Conservation (phyloP, 306 rosid species). For the Quercus agrifolia region DNA sequence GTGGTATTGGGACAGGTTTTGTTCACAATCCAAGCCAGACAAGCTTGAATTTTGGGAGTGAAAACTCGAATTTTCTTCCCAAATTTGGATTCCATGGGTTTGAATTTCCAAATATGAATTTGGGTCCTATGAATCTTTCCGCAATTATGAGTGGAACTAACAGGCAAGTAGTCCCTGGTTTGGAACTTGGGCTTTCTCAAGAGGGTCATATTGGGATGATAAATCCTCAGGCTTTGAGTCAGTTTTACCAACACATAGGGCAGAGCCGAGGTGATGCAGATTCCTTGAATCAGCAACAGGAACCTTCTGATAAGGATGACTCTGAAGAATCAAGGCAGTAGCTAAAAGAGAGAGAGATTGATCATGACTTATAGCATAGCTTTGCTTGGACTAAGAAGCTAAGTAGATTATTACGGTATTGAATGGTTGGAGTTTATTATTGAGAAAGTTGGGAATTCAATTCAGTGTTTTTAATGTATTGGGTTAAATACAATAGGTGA, state of each 20-base stretch:
- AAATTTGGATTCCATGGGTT: constrained; percentile 44
- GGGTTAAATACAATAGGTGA: neutral
- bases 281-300: constrained; percentile 23
- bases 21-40: constrained; percentile 24
- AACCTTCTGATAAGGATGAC: constrained; percentile 30
- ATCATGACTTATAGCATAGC: neutral
- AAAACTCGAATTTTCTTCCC: constrained; percentile 26
- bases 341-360: neutral
- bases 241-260: constrained; percentile 37
- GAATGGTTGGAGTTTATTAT: neutral
- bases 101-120: constrained; percentile 34
- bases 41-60: constrained; percentile 15
- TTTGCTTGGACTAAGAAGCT: neutral
- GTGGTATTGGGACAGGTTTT: constrained; percentile 38
- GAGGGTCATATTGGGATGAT: constrained; percentile 46
- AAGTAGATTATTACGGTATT: neutral
- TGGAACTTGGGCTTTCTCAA: constrained; percentile 52
- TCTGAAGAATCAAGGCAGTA: constrained; percentile 25
- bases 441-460: neutral
- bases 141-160: constrained; percentile 25
- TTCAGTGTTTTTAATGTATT: neutral
- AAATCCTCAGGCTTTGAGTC: constrained; percentile 33
- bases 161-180: constrained; percentile 39
- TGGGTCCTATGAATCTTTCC: constrained; percentile 40
- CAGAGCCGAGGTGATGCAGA: constrained; percentile 28